Evolutionary conservation across 495 filamentous ascomycete species (phyloP), one percentile per base, ranked within the genome.

Genomic region (Penicillium riverlandense): DNA sequence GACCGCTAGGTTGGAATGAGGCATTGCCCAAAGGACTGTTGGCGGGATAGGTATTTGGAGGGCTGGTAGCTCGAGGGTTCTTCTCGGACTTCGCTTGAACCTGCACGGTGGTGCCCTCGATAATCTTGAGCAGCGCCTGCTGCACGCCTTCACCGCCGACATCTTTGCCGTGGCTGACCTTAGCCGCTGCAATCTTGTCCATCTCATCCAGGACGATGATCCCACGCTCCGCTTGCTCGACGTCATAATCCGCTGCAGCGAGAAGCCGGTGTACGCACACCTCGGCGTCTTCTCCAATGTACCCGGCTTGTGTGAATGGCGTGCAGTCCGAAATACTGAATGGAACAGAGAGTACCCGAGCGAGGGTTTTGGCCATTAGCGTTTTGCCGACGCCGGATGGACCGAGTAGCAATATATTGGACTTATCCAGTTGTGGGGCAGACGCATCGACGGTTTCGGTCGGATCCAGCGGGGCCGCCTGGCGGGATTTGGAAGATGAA

Each of bases 321-420:
- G 94, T 97, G 65, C 94, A 97, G 59, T 98, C 94, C 45, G 89
- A 92, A 62, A 97, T 97, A 47, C 86, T 91, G 60, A 98, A 96
- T 1, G 92, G 94, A 1, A 97, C 92, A 41, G 92, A 90, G 14
- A 98, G 68, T 4, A 88, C 77, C 27, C 79, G 70, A 10, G 86
- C 86, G 12, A 91, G 69, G 0, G 84, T 88, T 70, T 91, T 88
- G 28, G 87, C 80, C 76, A 98, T 97, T 32, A 96, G 79, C 0
- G 94, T 98, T 65, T 98, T 98, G 0, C 92, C 92, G 5, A 97
- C 92, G 4, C 94, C 92, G 0, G 94, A 94, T 0, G 92, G 94
- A 0, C 92, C 92, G 6, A 98, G 77, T 43, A 96, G 66, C 16
- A 97, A 67, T n/a, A 98, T 76, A 57, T 98, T 98, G 43, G 90